Conservation (phyloP, 176 grass and related monocot genomes). For the Carex cristatella region DNA sequence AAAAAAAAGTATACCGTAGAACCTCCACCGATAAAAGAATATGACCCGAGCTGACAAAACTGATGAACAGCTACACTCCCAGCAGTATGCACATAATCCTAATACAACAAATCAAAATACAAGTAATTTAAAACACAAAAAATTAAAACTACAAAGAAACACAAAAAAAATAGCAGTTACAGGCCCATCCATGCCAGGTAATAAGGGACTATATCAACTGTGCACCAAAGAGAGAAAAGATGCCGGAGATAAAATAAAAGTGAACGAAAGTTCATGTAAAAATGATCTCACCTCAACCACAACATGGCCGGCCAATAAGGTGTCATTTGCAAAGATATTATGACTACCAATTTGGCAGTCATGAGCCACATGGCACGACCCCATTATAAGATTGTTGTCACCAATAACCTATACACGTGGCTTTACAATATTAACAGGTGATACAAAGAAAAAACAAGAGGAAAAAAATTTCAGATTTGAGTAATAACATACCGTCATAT, state of each 20-base stretch:
- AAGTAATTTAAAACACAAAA: neutral
- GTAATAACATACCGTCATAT: conserved; percentile 55
- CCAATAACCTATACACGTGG: conserved; percentile 59
- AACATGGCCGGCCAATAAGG: conserved; percentile 76
- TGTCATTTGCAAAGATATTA: conserved; percentile 94
- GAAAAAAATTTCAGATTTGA: conserved; percentile 21
- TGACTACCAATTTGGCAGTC: conserved; percentile 83
- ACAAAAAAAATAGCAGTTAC: neutral
- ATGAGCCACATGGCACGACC: conserved; percentile 89
- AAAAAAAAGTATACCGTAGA: conserved; percentile 47
- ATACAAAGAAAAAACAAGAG: conserved; percentile 8
- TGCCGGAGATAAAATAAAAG: neutral
- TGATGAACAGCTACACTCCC: conserved; percentile 80
- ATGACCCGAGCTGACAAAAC: conserved; percentile 85
- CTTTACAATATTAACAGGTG: neutral
- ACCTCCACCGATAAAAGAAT: conserved; percentile 82
- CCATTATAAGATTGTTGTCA: conserved; percentile 88
- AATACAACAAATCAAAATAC: conserved; percentile 12
- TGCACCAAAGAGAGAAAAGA: neutral
- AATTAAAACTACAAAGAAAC: neutral
- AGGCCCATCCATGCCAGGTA: neutral
- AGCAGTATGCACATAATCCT: conserved; percentile 68
- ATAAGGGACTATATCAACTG: neutral
- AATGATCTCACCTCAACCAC: conserved; percentile 68
- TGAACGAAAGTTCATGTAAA: conserved; percentile 12